Evolutionary conservation across 768 basidiomycete species (phyloP), one percentile per base, ranked within the genome.

Genomic region (Tulasnella sp.): DNA sequence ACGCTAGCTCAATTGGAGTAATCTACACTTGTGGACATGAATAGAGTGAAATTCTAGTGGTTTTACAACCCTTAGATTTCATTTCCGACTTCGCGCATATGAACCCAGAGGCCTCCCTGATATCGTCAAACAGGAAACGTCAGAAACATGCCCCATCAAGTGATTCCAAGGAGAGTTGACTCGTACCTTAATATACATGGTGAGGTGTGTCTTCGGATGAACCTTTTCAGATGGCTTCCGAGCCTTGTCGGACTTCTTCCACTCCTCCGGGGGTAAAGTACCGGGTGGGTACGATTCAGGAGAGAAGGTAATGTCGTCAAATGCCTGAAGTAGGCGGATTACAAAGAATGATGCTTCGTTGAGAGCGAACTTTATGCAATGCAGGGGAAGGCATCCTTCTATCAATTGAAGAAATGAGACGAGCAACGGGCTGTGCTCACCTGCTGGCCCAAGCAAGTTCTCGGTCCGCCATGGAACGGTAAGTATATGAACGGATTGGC

Each of bases 341-440:
- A 93, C 87, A 83, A 93, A 90, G 82, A 89, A 93, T n/a, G 90
- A 89, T 70, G 90, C 89, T 83, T 93, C 90, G 82, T 92, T 92
- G 81, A 91, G 91, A 7, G 92, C 92, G 78, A 92, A 92, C 81
- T 92, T 90, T 13, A 91, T 91, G 55, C 23, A n/a, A 51, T 51
- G 51, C 6, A 6, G 0, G 10, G 51, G 23, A 61, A n/a, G 79
- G 70, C 80, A 78, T 26, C 11, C 29, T 2, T 29, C 46, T 23
- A 46, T 39, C 18, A 70, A 20, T 32, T 18, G 46, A 67, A 46
- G 29, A 67, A 35, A 29, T 67, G 26, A 5, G 61, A 18, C 29
- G 44, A 75, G 79, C 77, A 74, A 42, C 73, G 61, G 26, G 69
- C 15, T 26, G 23, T 73, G 78, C 86, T 81, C 81, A 87, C 87